Evolutionary conservation across 345 rosid species (phyloP), one percentile per base, ranked within the genome.

Genomic region (Hirschfeldia incana): DNA sequence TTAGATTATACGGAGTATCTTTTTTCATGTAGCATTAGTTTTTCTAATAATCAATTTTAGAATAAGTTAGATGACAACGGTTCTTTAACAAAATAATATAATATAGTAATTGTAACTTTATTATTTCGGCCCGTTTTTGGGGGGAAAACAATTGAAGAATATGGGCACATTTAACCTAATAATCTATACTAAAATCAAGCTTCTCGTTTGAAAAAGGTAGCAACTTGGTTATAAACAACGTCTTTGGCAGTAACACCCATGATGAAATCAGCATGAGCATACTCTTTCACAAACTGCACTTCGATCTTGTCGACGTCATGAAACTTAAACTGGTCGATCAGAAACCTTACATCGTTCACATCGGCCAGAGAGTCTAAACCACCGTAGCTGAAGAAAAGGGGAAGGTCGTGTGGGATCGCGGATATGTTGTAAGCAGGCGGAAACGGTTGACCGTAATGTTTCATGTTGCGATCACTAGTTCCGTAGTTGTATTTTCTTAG

Each of bases 221-320:
- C 73, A 10, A 93, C 83, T 80, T 86, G 82, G 67, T 83, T 87
- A 63, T 88, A 95, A 72, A 95, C 93, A 58, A 90, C 26, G 74
- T 89, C 98, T 65, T 91, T 91, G 62, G 99, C 99, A 71, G 81
- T 91, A 10, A 84, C 78, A 3, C 86, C 99, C 99, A 93, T 89
- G 10, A 95, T 79, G 89, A 93, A 95, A 85, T 95, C 98, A 1
- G 87, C 91, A 78, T 95, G 99, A 68, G 89, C 97, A 65, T 90
- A 93, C 5, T 89, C 80, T 80, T 84, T 79, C 53, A 95, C 75
- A 75, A 73, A 90, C 81, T 90, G 96, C 71, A 91, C 81, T 0
- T 64, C 65, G 12, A 95, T 86, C 88, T 88, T 91, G 76, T 85
- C 85, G 0, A 15, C 86, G 29, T 90, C 89, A 29, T 95, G 99